Base-by-base conservation (phyloP, 2,329 filamentous ascomycete genomes). In the Parascedosporium putredinis region DNA sequence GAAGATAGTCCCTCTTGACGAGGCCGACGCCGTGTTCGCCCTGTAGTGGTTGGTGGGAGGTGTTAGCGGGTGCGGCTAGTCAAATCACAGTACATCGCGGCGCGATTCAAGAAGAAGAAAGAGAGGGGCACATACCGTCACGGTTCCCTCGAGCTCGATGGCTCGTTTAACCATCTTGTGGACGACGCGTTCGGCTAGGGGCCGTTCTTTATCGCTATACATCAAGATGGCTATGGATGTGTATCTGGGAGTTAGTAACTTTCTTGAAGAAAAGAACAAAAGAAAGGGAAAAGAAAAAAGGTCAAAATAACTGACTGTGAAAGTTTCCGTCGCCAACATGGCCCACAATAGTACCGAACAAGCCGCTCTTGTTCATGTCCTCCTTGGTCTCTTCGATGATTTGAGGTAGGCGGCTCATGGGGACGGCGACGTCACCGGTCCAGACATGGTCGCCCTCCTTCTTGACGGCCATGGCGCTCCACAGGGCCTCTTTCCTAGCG, bases 381-480 rank as follows among this genome's bases (percentile, higher is more conserved):
- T 64, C 63, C 62, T 72, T 71, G 1, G 86, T 89, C 64, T 84
- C 78, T 64, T 89, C 86, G 56, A 91, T 88, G 52, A 90, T 80
- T 54, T 84, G 76, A 3, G 87, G 79, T 57, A 93, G 64, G 53
- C 76, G 72, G 55, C 79, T 86, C 63, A 93, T 83, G 12, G 88
- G 88, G 49, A 94, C 88, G 0, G 88, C 88, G 9, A 93, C 88
- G 60, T 94, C 88, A 1, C 86, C 87, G 0, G 87, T 91, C 87
- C 87, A 93, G 3, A 93, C 83, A 50, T 78, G 79, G 55, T 90
- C 83, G n/a, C 73, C 78, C 42, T 62, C 76, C 68, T 65, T 78
- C 68, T 66, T 78, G 59, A 83, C 71, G 0, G 85, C 79, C 72
- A 88, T 83, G 51, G 85, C 83, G 59, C 80, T 85, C 87, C 87